phyloP scores from a whole-genome alignment of 1,284 basidiomycete genomes.

The Naganishia sp. region DNA sequence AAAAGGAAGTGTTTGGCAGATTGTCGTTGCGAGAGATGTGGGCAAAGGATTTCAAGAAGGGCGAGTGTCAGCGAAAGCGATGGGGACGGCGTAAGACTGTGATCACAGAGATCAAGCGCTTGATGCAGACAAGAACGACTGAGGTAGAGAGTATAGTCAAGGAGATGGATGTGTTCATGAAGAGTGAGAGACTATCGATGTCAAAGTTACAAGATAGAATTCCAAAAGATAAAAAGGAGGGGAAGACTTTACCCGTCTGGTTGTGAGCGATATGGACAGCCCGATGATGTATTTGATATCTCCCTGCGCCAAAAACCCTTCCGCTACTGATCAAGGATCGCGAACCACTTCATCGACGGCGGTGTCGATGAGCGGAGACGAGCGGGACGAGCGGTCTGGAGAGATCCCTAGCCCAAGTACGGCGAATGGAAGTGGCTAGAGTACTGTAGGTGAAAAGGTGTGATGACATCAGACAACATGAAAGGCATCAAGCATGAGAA shows the following conservation, averaged over 20 bases:
- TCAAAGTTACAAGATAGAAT: constrained; percentile 7
- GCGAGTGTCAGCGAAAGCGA: constrained; percentile 4
- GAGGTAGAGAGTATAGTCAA: background rate
- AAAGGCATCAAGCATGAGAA: no score
- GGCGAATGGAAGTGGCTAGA: no score
- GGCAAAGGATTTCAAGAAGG: background rate
- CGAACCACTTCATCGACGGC: no score
- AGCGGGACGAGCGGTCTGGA: no score
- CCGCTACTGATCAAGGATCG: no score
- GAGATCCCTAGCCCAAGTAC: no score
- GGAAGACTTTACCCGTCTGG: background rate
- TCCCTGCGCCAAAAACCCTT: no score
- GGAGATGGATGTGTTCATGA: constrained; percentile 2
- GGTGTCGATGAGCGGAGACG: no score
- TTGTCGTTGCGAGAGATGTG: background rate
- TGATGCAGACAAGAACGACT: background rate
- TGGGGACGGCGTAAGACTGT: constrained; percentile 4
- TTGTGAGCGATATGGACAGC: background rate
- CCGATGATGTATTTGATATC: background rate
- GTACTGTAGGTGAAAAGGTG: no score
- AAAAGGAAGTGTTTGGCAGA: background rate
- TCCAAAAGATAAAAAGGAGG: background rate
- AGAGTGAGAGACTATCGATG: constrained; percentile 1
- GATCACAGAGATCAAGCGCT: background rate
- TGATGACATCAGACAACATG: no score